These are phyloP conservation scores for Alternaria sp. DNA, from an alignment of 2,329 filamentous ascomycete species.

Conservation along the genomic window DNA sequence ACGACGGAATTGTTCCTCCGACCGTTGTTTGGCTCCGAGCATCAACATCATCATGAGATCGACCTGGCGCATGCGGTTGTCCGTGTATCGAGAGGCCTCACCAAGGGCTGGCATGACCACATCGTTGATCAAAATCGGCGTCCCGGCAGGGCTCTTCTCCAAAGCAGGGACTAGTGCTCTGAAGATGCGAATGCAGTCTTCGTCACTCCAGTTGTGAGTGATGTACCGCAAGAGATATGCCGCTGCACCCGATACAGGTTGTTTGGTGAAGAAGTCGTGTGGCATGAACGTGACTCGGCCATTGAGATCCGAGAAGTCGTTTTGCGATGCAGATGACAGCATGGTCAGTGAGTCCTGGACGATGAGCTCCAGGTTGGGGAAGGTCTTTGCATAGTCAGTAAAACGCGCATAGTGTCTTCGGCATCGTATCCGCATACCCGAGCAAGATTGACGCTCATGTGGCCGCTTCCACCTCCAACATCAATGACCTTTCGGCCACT, in stretches of 20 bases:
- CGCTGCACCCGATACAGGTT: conserved; percentile 32
- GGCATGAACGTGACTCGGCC: conserved; percentile 27
- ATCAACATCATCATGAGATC: conserved; percentile 42
- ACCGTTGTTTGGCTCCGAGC: conserved; percentile 31
- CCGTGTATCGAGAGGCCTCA: conserved; percentile 22
- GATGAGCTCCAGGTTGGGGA: conserved; percentile 22
- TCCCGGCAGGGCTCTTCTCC: conserved; percentile 30
- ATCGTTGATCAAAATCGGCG: conserved; percentile 45
- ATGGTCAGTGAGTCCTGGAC: conserved; percentile 26
- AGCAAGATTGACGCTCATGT: conserved; percentile 25
- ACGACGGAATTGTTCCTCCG: conserved; percentile 17
- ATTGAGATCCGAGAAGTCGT: conserved; percentile 17
- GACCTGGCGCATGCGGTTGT: conserved; percentile 36
- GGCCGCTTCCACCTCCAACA: conserved; percentile 38
- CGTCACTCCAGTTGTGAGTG: conserved; percentile 52
- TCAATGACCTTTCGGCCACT: conserved; percentile 36
- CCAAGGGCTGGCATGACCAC: conserved; percentile 36
- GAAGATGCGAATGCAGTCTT: conserved; percentile 47
- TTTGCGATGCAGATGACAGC: conserved; percentile 14
- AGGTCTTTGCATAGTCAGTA: conserved; percentile 9
- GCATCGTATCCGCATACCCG: conserved; percentile 19
- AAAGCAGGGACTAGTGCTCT: conserved; percentile 43
- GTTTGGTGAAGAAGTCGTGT: conserved; percentile 30
- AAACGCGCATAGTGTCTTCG: background rate
- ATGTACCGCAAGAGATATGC: conserved; percentile 51